A percentile compares a stretch with the other conserved stretches of the same genome.
These are phyloP conservation scores for Takashimella tepidaria DNA, from an alignment of 1,284 basidiomycete genomes.

Conservation along the genomic window DNA sequence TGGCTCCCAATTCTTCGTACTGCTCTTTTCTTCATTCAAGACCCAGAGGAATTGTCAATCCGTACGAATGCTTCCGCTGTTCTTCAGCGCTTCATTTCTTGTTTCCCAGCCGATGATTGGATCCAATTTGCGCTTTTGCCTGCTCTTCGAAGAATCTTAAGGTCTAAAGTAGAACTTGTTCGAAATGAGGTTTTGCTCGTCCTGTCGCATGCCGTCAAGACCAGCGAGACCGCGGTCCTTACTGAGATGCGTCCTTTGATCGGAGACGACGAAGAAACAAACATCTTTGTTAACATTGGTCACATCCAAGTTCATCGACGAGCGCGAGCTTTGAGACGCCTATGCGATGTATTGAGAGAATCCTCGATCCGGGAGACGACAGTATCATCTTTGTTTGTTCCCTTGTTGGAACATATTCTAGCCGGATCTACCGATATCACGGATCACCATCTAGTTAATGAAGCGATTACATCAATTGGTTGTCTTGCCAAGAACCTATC, in stretches of 20 bases:
- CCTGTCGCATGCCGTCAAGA: constrained; percentile 67
- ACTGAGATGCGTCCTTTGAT: constrained; percentile 76
- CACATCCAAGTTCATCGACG: constrained; percentile 93
- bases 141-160: constrained; percentile 73
- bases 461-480: constrained; percentile 75
- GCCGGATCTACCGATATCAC: constrained; percentile 59
- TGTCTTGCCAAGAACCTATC: constrained; percentile 65
- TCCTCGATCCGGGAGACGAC: constrained; percentile 66
- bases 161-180: constrained; percentile 80
- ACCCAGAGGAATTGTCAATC: constrained; percentile 82
- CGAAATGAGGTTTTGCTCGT: constrained; percentile 79
- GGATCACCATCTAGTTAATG: constrained; percentile 88
- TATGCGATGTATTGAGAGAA: constrained; percentile 74
- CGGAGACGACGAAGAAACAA: constrained; percentile 89
- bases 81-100: constrained; percentile 73
- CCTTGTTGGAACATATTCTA: constrained; percentile 79
- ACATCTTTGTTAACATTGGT: constrained; percentile 93
- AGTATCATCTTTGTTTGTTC: constrained; percentile 78
- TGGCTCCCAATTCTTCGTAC: constrained; percentile 86
- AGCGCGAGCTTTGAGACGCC: constrained; percentile 75
- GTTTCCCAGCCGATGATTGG: constrained; percentile 48
- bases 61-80: constrained; percentile 74
- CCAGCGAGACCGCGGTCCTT: constrained; percentile 57
- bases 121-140: constrained; percentile 71
- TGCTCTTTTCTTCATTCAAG: constrained; percentile 79